phyloP scores from a whole-genome alignment of 1,284 basidiomycete genomes.

The Cryptococcus sp. region DNA sequence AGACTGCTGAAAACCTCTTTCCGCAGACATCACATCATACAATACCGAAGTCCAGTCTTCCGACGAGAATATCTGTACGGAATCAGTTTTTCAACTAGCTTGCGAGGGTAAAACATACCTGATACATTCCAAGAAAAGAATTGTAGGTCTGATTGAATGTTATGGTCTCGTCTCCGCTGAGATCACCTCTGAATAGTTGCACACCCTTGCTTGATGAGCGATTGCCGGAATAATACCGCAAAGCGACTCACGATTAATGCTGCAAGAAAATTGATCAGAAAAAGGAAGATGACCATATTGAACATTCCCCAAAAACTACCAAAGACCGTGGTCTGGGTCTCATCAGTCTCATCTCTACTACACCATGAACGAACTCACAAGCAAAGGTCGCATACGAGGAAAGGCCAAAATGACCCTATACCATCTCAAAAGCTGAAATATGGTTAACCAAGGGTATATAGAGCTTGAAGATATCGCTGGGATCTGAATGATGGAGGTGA shows the following conservation, averaged over 20 bases:
- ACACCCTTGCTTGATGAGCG: constrained; percentile 27
- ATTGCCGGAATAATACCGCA: neutral
- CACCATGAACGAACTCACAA: constrained; percentile 11
- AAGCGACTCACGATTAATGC: constrained; percentile 63
- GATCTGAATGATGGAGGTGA: constrained; percentile 77
- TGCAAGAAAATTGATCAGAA: constrained; percentile 82
- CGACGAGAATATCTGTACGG: constrained; percentile 73
- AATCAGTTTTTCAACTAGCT: constrained; percentile 1
- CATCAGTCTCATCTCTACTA: neutral
- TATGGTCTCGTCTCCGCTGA: constrained; percentile 53
- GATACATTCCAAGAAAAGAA: constrained; percentile 81
- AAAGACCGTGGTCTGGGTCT: constrained; percentile 69
- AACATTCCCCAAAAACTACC: constrained; percentile 86
- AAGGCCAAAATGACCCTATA: constrained; percentile 78
- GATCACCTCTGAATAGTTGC: constrained; percentile 66
- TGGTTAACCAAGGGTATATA: constrained; percentile 85
- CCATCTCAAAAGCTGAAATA: constrained; percentile 83
- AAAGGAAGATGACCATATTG: constrained; percentile 91
- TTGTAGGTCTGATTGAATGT: constrained; percentile 88
- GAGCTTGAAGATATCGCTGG: constrained; percentile 64
- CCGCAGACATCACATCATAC: constrained; percentile 63
- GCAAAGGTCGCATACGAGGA: constrained; percentile 39
- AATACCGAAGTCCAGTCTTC: constrained; percentile 90
- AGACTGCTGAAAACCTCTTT: constrained; percentile 65
- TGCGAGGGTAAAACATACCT: constrained; percentile 35